These are phyloP conservation scores for Globisporangium canariense DNA, from an alignment of 352 stramenopile genomes.

Conservation along the genomic window DNA sequence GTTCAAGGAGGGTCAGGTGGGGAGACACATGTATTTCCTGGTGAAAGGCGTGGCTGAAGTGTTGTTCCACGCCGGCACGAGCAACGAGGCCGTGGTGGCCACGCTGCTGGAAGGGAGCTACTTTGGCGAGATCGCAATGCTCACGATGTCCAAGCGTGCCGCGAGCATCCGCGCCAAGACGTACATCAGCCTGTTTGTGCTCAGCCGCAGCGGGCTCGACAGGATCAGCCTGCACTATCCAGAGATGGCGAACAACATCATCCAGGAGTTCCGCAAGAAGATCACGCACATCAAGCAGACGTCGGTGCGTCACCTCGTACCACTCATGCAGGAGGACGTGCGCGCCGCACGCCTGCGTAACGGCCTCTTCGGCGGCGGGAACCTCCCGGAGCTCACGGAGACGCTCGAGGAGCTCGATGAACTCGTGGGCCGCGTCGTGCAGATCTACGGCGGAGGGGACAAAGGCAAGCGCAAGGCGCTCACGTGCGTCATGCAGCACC, in stretches of 20 bases:
- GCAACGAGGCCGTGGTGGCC: conserved; percentile 51
- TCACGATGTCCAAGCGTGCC: conserved; percentile 72
- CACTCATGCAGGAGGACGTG: conserved; percentile 42
- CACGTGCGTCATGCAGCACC: conserved; percentile 65
- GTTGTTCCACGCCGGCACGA: conserved; percentile 55
- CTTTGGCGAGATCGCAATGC: conserved; percentile 83
- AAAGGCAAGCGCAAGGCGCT: conserved; percentile 73
- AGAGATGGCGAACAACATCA: conserved; percentile 74
- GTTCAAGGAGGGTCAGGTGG: conserved; percentile 79
- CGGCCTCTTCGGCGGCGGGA: conserved; percentile 20
- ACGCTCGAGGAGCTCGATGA: conserved; percentile 55
- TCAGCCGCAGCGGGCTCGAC: conserved; percentile 69
- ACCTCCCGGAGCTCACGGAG: conserved; percentile 37
- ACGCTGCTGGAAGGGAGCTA: conserved; percentile 70
- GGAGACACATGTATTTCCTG: conserved; percentile 84
- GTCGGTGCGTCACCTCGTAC: conserved; percentile 26
- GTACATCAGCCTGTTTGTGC: conserved; percentile 73
- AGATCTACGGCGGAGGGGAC: conserved; percentile 66
- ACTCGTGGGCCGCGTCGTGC: conserved; percentile 49
- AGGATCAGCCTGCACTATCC: conserved; percentile 74
- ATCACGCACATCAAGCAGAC: conserved; percentile 76
- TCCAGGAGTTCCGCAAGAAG: conserved; percentile 77
- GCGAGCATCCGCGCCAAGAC: conserved; percentile 79
- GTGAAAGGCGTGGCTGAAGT: conserved; percentile 73
- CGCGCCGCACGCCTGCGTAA: conserved; percentile 30